A percentile compares a stretch with the other conserved stretches of the same genome.
phyloP scores from a whole-genome alignment of 176 grass and related monocot species.

The Lolium rigidum region DNA sequence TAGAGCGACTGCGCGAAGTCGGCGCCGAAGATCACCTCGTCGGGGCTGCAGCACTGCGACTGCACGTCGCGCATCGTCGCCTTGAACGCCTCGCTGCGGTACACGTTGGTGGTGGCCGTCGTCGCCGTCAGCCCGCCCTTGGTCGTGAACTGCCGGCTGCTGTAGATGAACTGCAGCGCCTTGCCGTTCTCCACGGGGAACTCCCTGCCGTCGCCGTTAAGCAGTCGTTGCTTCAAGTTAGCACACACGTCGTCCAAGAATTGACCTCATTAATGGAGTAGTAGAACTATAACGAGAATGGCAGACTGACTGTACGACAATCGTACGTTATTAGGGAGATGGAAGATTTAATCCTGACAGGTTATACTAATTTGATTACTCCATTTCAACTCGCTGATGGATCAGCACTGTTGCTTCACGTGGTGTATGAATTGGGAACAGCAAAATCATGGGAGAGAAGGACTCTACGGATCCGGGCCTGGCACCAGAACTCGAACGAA shows the following conservation, averaged over 20 bases:
- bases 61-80: constrained; percentile 71
- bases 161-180: constrained; percentile 94
- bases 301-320: not conserved
- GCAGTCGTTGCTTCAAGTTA: not conserved
- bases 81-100: constrained; percentile 71
- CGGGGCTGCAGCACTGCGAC: constrained; percentile 73
- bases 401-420: not conserved
- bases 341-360: not conserved
- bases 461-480: not conserved
- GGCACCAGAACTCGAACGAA: not conserved
- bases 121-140: constrained; percentile 73
- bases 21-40: constrained; percentile 75
- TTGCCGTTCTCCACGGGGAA: constrained; percentile 74
- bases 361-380: not conserved
- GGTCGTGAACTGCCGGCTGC: constrained; percentile 73
- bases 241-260: not conserved
- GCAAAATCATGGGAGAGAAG: not conserved
- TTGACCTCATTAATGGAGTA: constrained; percentile 3
- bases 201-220: constrained; percentile 54
- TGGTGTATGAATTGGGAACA: not conserved
- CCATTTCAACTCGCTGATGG: constrained; percentile 5
- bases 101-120: constrained; percentile 89
- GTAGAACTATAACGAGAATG: not conserved
- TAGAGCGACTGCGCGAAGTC: constrained; percentile 88
- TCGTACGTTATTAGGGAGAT: not conserved